Evolutionary conservation across 495 filamentous ascomycete genomes (phyloP).

Genomic region (Neurospora pannonica): DNA sequence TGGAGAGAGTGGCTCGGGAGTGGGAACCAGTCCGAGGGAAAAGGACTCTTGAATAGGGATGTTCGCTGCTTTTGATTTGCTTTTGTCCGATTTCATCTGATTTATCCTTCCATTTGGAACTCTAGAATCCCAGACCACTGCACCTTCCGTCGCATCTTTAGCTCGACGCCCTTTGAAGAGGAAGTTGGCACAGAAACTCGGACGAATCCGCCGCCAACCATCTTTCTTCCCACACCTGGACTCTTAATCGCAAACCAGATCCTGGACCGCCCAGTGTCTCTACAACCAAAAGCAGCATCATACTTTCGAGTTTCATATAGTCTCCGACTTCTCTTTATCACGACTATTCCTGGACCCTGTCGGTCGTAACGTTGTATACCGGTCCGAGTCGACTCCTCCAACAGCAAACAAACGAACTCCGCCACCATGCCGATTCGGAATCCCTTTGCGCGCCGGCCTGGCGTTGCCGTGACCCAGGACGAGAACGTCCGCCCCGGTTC

Average conservation of each 20-base stretch:
- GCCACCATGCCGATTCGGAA: slow-evolving; percentile 68
- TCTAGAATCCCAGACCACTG: background rate
- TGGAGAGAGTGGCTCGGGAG: background rate
- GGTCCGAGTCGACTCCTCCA: background rate
- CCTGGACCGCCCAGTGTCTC: background rate
- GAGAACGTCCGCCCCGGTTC: slow-evolving; percentile 45
- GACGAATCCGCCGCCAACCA: background rate
- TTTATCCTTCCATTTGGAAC: background rate
- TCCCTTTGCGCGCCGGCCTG: slow-evolving; percentile 54
- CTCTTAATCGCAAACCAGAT: background rate
- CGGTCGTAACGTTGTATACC: background rate
- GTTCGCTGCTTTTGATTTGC: background rate
- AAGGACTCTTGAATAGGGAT: background rate
- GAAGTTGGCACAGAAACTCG: background rate
- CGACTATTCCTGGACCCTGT: background rate
- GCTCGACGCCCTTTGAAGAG: background rate
- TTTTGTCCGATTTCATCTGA: background rate
- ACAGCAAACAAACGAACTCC: background rate
- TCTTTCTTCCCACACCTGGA: background rate
- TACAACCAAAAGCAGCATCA: background rate
- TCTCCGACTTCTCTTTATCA: background rate
- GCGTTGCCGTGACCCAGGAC: slow-evolving; percentile 35
- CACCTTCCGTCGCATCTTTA: background rate
- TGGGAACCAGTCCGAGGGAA: background rate
- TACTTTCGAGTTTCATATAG: background rate